Conservation (phyloP, 2,329 filamentous ascomycete species). For the Aspergillus sp. region DNA sequence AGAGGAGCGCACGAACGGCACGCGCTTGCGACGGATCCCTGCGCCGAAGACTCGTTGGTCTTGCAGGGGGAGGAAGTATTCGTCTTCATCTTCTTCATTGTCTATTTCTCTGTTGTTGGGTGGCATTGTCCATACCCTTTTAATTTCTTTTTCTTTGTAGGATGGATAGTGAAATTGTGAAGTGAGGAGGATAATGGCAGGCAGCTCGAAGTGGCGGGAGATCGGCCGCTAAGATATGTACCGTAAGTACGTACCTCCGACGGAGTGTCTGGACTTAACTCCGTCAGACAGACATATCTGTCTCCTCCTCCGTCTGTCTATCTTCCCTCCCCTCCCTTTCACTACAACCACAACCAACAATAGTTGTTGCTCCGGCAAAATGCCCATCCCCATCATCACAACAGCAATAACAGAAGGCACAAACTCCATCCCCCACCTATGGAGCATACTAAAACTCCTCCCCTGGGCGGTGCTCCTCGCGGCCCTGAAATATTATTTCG, state of each 20-base stretch:
- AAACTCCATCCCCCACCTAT: conserved; percentile 55
- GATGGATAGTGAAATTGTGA: too few species aligned
- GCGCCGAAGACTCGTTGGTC: conserved; percentile 64
- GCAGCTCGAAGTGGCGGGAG: conserved; percentile 25
- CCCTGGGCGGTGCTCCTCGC: conserved; percentile 56
- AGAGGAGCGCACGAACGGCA: conserved; percentile 61
- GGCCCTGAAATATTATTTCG: conserved; percentile 72
- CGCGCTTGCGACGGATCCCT: conserved; percentile 62
- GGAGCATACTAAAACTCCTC: conserved; percentile 55
- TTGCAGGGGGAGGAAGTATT: conserved; percentile 60
- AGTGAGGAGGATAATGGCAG: neutral
- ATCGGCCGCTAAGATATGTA: conserved; percentile 22
- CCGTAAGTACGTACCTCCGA: neutral
- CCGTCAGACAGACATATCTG: conserved; percentile 10
- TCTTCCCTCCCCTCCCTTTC: conserved; percentile 2
- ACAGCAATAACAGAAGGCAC: conserved; percentile 58
- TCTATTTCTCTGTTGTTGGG: neutral
- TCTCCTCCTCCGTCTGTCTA: conserved; percentile 14
- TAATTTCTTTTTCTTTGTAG: too few species aligned
- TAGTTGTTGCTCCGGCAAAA: conserved; percentile 31
- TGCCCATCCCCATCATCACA: conserved; percentile 64
- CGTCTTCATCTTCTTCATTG: conserved; percentile 55
- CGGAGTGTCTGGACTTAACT: neutral
- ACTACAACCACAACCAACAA: too few species aligned
- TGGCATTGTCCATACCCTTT: neutral